Evolutionary conservation across 2,329 filamentous ascomycete species (phyloP).

Genomic region (Aspergillus brunneoviolaceus): DNA sequence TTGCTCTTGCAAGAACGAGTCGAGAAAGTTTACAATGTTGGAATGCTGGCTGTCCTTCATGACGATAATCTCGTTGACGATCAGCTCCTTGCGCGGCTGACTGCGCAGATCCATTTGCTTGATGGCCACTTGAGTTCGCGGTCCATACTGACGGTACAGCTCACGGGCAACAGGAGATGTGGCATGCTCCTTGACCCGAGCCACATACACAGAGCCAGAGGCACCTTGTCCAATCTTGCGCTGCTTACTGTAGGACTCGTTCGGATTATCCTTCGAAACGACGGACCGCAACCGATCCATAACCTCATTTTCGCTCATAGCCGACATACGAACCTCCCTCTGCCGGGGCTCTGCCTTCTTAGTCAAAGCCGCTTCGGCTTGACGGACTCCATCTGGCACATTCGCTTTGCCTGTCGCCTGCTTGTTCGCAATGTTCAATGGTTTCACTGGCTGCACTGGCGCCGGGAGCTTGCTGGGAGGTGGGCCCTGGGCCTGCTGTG

Average conservation of each 20-base stretch:
- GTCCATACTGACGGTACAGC: conserved; percentile 74
- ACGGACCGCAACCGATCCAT: conserved; percentile 95
- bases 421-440: conserved; percentile 74
- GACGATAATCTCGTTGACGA: conserved; percentile 99
- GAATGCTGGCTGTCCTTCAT: conserved; percentile 99
- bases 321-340: conserved; percentile 97
- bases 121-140: conserved; percentile 88
- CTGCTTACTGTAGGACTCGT: conserved; percentile 96
- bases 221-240: conserved; percentile 99
- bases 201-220: conserved; percentile 96
- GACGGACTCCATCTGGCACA: conserved; percentile 70
- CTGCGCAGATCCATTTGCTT: conserved; percentile 99
- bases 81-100: conserved; percentile 94
- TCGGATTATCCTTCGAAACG: conserved; percentile 92
- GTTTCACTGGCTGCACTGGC: conserved; percentile 64
- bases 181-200: conserved; percentile 86
- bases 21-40: conserved; percentile 98
- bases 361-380: conserved; percentile 83
- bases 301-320: conserved; percentile 94
- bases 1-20: conserved; percentile 94
- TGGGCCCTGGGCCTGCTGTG: conserved; percentile 42
- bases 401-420: conserved; percentile 48
- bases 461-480: conserved; percentile 60
- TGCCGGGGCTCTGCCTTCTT: conserved; percentile 75
- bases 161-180: conserved; percentile 77